phyloP scores from a whole-genome alignment of 176 grass and related monocot species.

The Microstegium vimineum region DNA sequence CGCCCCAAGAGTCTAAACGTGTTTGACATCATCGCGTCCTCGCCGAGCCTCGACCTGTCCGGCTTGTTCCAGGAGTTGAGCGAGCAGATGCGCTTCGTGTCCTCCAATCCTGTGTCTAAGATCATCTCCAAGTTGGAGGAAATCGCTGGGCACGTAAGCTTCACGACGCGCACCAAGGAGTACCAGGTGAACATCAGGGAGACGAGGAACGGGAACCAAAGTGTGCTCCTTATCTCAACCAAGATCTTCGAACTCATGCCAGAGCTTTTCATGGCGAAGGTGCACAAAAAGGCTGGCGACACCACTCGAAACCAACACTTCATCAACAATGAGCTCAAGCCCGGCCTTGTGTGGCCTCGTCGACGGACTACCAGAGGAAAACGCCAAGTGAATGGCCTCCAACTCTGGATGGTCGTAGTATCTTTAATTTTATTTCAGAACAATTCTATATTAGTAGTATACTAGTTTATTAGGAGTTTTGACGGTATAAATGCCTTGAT shows the following conservation, averaged over 20 bases:
- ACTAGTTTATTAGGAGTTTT: too few relatives aligned
- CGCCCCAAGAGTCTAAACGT: neutral
- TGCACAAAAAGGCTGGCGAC: neutral
- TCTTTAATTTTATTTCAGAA: neutral
- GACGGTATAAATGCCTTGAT: too few relatives aligned
- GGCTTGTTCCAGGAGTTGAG: neutral
- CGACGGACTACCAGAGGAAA: neutral
- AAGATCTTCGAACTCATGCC: neutral
- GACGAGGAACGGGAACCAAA: neutral
- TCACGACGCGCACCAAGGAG: neutral
- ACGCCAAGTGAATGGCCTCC: neutral
- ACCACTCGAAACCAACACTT: neutral
- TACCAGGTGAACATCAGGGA: neutral
- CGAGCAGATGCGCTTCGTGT: neutral
- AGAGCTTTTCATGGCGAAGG: neutral
- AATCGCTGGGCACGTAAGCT: neutral
- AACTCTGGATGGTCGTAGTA: neutral
- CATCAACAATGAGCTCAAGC: neutral
- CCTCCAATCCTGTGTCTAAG: neutral
- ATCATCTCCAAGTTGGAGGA: neutral
- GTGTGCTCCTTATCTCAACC: neutral
- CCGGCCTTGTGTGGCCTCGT: neutral
- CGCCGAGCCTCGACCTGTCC: neutral
- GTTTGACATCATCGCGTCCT: neutral
- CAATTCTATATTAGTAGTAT: neutral